Conservation (phyloP, 257 asterid species). For the Cinchona pubescens region DNA sequence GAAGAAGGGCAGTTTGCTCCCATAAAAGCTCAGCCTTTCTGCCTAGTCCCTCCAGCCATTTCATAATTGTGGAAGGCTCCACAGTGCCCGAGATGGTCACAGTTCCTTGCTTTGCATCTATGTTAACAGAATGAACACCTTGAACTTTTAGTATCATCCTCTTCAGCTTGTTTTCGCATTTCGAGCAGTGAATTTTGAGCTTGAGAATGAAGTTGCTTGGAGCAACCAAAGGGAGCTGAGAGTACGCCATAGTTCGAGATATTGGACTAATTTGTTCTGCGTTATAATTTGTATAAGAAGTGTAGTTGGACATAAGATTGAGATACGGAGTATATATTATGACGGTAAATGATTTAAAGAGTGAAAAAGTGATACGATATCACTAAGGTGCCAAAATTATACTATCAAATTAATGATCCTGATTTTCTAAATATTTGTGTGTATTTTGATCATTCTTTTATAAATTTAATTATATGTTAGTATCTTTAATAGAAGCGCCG, state of each 20-base stretch:
- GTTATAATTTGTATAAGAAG: background rate
- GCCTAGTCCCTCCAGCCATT: conserved; percentile 15
- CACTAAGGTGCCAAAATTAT: too few relatives aligned
- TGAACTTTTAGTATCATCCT: background rate
- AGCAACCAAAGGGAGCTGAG: conserved; percentile 17
- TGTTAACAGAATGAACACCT: conserved; percentile 12
- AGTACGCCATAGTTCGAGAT: conserved; percentile 8
- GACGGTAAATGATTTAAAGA: too few relatives aligned
- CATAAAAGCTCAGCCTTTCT: conserved; percentile 28
- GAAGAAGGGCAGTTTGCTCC: conserved; percentile 12
- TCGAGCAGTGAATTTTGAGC: conserved; percentile 22
- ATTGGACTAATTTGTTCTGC: background rate
- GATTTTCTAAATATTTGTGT: too few relatives aligned
- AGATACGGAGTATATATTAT: background rate
- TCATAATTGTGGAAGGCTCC: conserved; percentile 25
- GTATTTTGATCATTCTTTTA: too few relatives aligned
- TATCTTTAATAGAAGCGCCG: too few relatives aligned
- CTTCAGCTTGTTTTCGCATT: conserved; percentile 21
- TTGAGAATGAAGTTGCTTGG: conserved; percentile 19
- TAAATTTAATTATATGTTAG: too few relatives aligned
- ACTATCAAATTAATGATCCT: too few relatives aligned
- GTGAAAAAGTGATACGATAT: too few relatives aligned
- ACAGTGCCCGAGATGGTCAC: conserved; percentile 20
- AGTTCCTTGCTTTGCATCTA: conserved; percentile 19
- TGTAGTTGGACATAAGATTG: background rate